These are phyloP conservation scores for Aspergillus steynii DNA, from an alignment of 495 filamentous ascomycete species.

Conservation along the genomic window DNA sequence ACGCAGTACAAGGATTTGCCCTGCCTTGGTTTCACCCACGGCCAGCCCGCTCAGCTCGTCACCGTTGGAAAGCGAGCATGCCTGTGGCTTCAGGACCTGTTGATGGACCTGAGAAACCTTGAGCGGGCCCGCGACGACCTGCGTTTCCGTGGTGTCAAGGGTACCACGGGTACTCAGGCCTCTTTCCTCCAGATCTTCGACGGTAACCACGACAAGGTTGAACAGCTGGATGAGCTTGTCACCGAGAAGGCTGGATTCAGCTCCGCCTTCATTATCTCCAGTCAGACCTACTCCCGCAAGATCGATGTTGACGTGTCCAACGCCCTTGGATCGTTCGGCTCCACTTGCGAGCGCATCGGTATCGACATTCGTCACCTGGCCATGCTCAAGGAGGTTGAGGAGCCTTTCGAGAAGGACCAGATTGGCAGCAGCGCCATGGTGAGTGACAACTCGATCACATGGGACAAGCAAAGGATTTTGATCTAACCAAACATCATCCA, in stretches of 20 bases:
- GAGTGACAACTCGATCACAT: conserved; percentile 16
- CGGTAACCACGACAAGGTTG: conserved; percentile 75
- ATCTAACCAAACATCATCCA: conserved; percentile 26
- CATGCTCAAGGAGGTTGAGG: conserved; percentile 79
- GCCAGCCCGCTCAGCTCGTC: conserved; percentile 75
- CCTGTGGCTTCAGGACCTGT: conserved; percentile 85
- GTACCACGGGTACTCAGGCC: conserved; percentile 76
- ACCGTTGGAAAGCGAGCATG: conserved; percentile 75
- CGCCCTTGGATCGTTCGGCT: conserved; percentile 78
- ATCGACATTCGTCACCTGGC: conserved; percentile 81
- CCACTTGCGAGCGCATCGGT: conserved; percentile 73
- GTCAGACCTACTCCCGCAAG: conserved; percentile 82
- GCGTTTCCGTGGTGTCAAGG: conserved; percentile 81
- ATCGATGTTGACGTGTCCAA: conserved; percentile 81
- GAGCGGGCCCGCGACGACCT: conserved; percentile 73
- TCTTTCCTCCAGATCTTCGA: conserved; percentile 83
- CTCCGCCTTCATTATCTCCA: conserved; percentile 70
- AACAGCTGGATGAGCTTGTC: conserved; percentile 70
- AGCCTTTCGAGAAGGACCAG: conserved; percentile 78
- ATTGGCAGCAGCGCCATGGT: conserved; percentile 57
- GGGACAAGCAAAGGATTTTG: neutral
- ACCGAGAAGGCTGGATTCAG: conserved; percentile 83
- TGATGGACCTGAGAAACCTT: conserved; percentile 83
- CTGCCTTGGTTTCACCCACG: conserved; percentile 81
- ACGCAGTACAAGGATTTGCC: conserved; percentile 67